Evolutionary conservation across 2,329 filamentous ascomycete genomes (phyloP).

Genomic region (Stemphylium vesicarium): DNA sequence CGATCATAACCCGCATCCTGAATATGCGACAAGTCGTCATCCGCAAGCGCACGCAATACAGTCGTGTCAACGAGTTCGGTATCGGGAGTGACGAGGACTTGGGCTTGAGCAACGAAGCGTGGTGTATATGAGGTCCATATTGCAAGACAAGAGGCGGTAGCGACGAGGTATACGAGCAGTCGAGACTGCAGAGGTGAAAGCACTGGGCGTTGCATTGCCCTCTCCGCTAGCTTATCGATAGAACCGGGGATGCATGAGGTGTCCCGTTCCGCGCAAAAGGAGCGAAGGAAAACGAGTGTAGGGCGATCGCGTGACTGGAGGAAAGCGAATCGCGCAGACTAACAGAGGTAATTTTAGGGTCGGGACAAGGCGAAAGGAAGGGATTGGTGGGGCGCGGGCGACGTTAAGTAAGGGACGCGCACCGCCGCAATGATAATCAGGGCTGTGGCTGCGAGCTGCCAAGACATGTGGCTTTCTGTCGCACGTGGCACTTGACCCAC

Average conservation of each 20-base stretch:
- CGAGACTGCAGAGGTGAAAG: conserved; percentile 74
- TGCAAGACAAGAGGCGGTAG: conserved; percentile 64
- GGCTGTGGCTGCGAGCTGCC: background rate
- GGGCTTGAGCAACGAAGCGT: conserved; percentile 64
- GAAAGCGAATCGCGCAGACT: conserved; percentile 2
- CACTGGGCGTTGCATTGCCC: conserved; percentile 55
- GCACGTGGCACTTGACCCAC: background rate
- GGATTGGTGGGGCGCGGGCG: conserved; percentile 1
- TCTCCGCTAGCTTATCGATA: conserved; percentile 32
- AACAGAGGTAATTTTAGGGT: background rate
- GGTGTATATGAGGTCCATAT: conserved; percentile 67
- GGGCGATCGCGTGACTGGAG: background rate
- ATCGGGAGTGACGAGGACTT: conserved; percentile 49
- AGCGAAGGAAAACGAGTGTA: background rate
- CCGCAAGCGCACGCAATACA: conserved; percentile 22
- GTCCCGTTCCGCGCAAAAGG: conserved; percentile 19
- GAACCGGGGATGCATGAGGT: conserved; percentile 24
- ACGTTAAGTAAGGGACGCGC: background rate
- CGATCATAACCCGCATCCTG: conserved; percentile 41
- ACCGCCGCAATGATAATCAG: background rate
- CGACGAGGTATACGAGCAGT: conserved; percentile 69
- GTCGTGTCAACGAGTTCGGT: conserved; percentile 19
- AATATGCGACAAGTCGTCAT: conserved; percentile 53
- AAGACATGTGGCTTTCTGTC: conserved; percentile 1
- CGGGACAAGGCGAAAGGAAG: background rate